Evolutionary conservation across 179 eudicot species (phyloP).

Genomic region (Nepenthes alata): DNA sequence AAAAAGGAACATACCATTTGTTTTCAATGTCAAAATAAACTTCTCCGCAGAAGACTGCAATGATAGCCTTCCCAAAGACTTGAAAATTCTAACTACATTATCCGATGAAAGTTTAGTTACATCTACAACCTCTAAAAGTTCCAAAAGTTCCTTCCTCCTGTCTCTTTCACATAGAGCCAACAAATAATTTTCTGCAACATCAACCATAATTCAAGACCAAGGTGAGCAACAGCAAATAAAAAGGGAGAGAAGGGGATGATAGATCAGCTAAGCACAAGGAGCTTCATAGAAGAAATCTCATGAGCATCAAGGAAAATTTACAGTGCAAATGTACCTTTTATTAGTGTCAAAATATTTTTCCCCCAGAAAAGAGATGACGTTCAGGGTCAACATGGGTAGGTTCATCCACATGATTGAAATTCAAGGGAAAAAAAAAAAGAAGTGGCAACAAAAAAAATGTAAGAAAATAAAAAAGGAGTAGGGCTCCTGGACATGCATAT

Average conservation of each 20-base stretch:
- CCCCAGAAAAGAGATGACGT: too few species aligned
- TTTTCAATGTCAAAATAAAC: slow-evolving; percentile 43
- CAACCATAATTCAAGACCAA: slow-evolving; percentile 4
- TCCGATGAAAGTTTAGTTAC: slow-evolving; percentile 49
- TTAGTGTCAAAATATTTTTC: too few species aligned
- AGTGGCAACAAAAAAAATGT: too few species aligned
- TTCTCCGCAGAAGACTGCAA: slow-evolving; percentile 46
- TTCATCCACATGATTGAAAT: too few species aligned
- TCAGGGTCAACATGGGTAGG: too few species aligned
- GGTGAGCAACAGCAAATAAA: background rate
- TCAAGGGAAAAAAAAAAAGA: too few species aligned
- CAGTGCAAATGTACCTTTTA: too few species aligned
- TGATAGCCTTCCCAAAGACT: slow-evolving; percentile 57
- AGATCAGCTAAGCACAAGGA: too few species aligned
- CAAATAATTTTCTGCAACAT: slow-evolving; percentile 60
- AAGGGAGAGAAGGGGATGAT: background rate
- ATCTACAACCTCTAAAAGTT: slow-evolving; percentile 50
- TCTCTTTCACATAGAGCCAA: slow-evolving; percentile 76
- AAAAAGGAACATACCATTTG: slow-evolving; percentile 32
- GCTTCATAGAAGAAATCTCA: too few species aligned
- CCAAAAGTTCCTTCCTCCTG: slow-evolving; percentile 50
- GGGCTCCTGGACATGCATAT: too few species aligned
- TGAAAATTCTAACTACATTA: slow-evolving; percentile 35
- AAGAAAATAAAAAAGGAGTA: too few species aligned
- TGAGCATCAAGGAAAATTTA: too few species aligned